Evolutionary conservation across 495 filamentous ascomycete genomes (phyloP), one percentile per base, ranked within the genome.

Genomic region (Sporormia fimetaria): DNA sequence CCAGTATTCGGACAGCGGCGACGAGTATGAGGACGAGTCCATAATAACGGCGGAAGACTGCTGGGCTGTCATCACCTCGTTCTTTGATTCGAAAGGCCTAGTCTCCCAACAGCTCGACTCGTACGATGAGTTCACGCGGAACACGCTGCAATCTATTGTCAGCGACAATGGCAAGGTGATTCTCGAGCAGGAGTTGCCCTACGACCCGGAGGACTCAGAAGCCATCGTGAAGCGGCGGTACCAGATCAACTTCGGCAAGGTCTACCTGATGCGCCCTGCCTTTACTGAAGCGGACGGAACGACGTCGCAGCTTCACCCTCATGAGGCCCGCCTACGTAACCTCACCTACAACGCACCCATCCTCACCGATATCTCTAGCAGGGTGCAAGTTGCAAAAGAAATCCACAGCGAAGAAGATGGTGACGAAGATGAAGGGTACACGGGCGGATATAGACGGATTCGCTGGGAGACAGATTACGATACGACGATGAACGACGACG

Each of bases 21-120:
- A 77, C 45, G 79, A 76, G 43, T 76, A 79, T 34, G 80, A 88
- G 37, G 74, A 81, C 38, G 68, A 72, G 31, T 70, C 76, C 43
- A 75, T 67, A 25, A 87, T 88, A 58, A 82, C 80, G 1, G 83
- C 87, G 29, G 90, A 96, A 63, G 90, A 96, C 60, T 92, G 84
- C 65, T 99, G 90, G 90, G 80, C 80, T 31, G 92, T 96, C 55
- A 94, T 99, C 57, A 82, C 81, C 20, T 80, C 92, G 1, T 96
- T 95, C 67, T 96, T 99, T 65, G 85, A 94, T 44, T 67, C 69
- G 31, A 95, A 95, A 64, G 88, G 92, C 53, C 73, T 99, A 15
- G 92, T 96, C 8, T 93, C 92, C 3, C 92, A 96, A 59, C 90
- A 99, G 65, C 73, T 96, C 43, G 87, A 96, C 59, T 99, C 90